Base-by-base conservation (phyloP, 257 asterid species). In the Solanum rostratum region DNA sequence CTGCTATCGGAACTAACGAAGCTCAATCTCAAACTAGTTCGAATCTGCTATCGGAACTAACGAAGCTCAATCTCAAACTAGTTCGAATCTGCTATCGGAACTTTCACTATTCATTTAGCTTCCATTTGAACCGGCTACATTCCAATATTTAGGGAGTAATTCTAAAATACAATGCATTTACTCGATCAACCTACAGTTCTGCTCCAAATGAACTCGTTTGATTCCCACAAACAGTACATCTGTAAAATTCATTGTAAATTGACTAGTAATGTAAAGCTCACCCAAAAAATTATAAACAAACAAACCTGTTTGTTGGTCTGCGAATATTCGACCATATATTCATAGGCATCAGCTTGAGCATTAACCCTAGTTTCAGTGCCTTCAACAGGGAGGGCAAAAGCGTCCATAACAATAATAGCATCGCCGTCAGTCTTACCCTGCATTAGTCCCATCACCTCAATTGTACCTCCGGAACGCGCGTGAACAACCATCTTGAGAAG, bases 321-420 rank as follows among this genome's bases (percentile, higher is more conserved):
- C 3, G 98, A 94, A 87, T 97, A 97, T 73, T 95, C 98, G 62
- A 97, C 99, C 99, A 97, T 97, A 74, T 95, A 95, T 88, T 96
- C 98, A 82, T 96, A 96, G 1, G 99, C 99, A 94, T 96, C 98
- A 45, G 98, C 98, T 91, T 97, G 99, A 41, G 99, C 99, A 90
- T 97, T 97, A 85, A 97, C 99, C 92, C 99, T 93, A 88, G 99
- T 97, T 85, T 97, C 99, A 15, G 99, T 97, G 10, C 99, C 99
- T 89, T 97, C 99, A 19, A 97, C 99, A 20, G 99, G 99, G 1
- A 97, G 97, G 89, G 99, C 99, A 88, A 97, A 97, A 80, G 98
- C 99, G 91, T 97, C 99, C 97, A 95, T 95, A 33, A 97, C 98
- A 84, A 97, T 94, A 63, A 97, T 93, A 49, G 98, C 90, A 85